Base-by-base conservation (phyloP, 73 alveolate genomes). In the Stentor coeruleus region DNA sequence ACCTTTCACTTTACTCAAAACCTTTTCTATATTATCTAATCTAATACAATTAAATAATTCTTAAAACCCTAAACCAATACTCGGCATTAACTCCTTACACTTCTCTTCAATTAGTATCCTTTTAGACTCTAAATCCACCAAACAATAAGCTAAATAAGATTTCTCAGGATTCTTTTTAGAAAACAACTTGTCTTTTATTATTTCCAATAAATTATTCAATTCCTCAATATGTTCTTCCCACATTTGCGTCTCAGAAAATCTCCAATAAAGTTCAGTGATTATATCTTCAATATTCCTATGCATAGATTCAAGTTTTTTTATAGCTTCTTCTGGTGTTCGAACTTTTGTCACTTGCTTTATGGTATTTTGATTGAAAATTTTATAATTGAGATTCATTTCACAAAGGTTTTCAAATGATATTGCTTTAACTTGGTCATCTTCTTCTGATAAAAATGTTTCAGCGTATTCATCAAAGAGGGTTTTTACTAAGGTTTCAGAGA, bases 151-250 rank as follows among this genome's bases (percentile, higher is more conserved):
- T 20, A 66, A 31, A 20, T 15, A 66, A 26, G 79, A 28, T 31
- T 31, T 31, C 33, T 66, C 79, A 26, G 79, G 79, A 31, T 33
- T 66, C 1, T 2, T 66, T 66, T 20, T 66, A 0, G 79, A 14
- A 31, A 20, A 20, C 33, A 66, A 15, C 39, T 66, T 66, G 39
- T 11, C 11, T 66, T 31, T 66, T 20, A 66, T 20, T 0, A 31
- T 66, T 20, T 33, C 79, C 14, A 66, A 11, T 33, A 66, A 66
- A 26, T 20, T 33, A 66, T 20, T 20, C 42, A 66, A 11, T 66
- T 66, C 79, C 14, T 66, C 79, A 26, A 66, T 20, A 33, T 66
- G 79, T 20, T 66, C 79, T 66, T 66, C 79, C n/a, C 37, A 66
- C 2, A 33, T 31, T 11, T 20, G n/a, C 1, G 79, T 20, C 33